phyloP scores from a whole-genome alignment of 163 green algal species.

The Chlorella variabilis region DNA sequence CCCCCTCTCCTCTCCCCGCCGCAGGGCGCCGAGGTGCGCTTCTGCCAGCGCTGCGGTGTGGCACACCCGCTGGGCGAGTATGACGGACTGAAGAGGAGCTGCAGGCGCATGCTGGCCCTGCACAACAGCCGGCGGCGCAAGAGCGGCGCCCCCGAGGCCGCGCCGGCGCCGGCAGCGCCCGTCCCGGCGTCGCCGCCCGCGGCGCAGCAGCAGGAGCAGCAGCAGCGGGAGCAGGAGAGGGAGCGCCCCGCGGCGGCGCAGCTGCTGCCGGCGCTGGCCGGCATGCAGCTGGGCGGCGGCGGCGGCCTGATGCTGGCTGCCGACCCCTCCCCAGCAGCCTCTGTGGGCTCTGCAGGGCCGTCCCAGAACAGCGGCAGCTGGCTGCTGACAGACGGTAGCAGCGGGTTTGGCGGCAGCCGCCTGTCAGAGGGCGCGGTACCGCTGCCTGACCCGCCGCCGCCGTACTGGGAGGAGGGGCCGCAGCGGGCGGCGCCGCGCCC shows the following conservation, averaged over 20 bases:
- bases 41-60: conserved; percentile 82
- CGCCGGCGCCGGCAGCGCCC: not conserved
- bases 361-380: not conserved
- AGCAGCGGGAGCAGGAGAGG: not conserved
- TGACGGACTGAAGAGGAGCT: conserved; percentile 70
- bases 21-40: conserved; percentile 35
- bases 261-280: not conserved
- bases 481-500: not conserved
- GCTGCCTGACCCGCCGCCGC: not conserved
- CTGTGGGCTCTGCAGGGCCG: not conserved
- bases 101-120: conserved; percentile 73
- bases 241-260: not conserved
- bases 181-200: no score
- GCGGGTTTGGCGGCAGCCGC: not conserved
- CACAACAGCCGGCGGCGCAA: conserved; percentile 76
- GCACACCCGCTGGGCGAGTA: conserved; percentile 75
- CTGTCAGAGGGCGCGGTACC: not conserved
- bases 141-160: not conserved
- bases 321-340: not conserved
- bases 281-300: conserved; percentile 1
- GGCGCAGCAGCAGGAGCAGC: not conserved
- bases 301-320: not conserved
- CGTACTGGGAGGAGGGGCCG: not conserved
- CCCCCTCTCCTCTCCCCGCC: not conserved
- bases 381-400: not conserved